phyloP scores from a whole-genome alignment of 495 filamentous ascomycete species.

The Penicillium fimorum region DNA sequence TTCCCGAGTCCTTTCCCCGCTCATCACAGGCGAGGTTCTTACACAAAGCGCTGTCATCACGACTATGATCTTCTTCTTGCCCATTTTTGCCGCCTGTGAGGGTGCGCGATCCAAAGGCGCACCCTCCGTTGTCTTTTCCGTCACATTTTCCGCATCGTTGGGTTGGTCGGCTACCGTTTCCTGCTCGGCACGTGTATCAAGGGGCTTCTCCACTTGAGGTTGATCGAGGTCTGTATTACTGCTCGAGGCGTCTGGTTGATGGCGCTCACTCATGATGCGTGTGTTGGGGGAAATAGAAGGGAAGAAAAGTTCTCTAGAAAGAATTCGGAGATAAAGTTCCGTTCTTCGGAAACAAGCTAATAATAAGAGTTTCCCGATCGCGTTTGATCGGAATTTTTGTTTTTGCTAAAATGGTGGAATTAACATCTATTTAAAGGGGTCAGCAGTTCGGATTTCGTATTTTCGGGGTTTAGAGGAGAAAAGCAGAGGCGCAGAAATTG shows the following conservation, averaged over 20 bases:
- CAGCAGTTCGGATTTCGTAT: background rate
- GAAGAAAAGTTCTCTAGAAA: background rate
- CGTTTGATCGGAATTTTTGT: background rate
- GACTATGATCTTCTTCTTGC: constrained; percentile 47
- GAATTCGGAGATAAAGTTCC: background rate
- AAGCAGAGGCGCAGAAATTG: background rate
- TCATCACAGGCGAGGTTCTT: constrained; percentile 25
- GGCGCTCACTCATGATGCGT: constrained; percentile 15
- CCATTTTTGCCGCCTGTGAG: constrained; percentile 44
- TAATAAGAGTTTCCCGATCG: background rate
- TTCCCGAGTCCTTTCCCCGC: background rate
- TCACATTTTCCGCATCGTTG: constrained; percentile 14
- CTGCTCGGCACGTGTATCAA: constrained; percentile 6
- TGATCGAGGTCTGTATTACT: constrained; percentile 19
- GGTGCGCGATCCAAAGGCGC: constrained; percentile 35
- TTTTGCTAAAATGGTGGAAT: background rate
- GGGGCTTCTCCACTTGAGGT: constrained; percentile 9
- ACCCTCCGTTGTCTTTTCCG: constrained; percentile 24
- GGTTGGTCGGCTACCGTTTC: constrained; percentile 6
- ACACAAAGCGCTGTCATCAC: constrained; percentile 54
- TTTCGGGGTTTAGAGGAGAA: background rate
- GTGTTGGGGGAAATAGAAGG: background rate
- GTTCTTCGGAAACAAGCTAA: background rate
- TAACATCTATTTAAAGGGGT: background rate
- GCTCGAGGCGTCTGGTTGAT: constrained; percentile 19